Percentiles rank a stretch among this genome's conserved stretches.
Conservation (phyloP, 371 early-diverging fungal species). For the Parasitella parasitica region DNA sequence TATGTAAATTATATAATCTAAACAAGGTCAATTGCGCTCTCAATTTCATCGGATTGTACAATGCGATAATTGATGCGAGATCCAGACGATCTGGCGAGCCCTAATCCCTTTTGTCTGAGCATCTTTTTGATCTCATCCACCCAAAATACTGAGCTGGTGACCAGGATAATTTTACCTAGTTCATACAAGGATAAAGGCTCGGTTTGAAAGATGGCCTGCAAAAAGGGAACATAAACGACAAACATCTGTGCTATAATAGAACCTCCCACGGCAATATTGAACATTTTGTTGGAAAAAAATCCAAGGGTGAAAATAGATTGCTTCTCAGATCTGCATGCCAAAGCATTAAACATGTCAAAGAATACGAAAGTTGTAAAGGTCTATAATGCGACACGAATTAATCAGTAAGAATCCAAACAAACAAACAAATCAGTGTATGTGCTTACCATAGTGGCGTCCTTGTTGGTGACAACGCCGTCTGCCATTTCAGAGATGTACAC, state of each 20-base stretch:
- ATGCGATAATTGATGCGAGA: constrained; percentile 20
- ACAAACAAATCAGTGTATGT: not conserved
- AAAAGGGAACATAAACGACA: constrained; percentile 87
- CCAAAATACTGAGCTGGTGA: constrained; percentile 77
- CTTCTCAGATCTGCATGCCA: constrained; percentile 86
- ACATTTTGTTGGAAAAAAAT: constrained; percentile 83
- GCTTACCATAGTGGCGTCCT: constrained; percentile 91
- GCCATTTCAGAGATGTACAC: constrained; percentile 79
- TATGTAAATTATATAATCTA: constrained; percentile 1
- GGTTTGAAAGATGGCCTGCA: constrained; percentile 93
- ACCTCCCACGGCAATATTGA: constrained; percentile 79
- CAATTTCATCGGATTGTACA: constrained; percentile 20
- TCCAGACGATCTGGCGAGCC: constrained; percentile 3
- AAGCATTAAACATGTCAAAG: constrained; percentile 94
- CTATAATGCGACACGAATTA: no score
- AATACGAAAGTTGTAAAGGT: constrained; percentile 96
- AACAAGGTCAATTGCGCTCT: constrained; percentile 26
- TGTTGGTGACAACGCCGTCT: constrained; percentile 72
- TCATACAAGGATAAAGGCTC: constrained; percentile 76
- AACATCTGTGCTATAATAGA: constrained; percentile 84
- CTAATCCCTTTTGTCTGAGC: constrained; percentile 15
- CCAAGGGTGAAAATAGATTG: constrained; percentile 83
- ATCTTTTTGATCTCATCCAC: constrained; percentile 65
- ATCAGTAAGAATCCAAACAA: no score
- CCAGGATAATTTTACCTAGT: constrained; percentile 59